Evolutionary conservation across 2,329 filamentous ascomycete genomes (phyloP).

Genomic region (Fusarium anguioides): DNA sequence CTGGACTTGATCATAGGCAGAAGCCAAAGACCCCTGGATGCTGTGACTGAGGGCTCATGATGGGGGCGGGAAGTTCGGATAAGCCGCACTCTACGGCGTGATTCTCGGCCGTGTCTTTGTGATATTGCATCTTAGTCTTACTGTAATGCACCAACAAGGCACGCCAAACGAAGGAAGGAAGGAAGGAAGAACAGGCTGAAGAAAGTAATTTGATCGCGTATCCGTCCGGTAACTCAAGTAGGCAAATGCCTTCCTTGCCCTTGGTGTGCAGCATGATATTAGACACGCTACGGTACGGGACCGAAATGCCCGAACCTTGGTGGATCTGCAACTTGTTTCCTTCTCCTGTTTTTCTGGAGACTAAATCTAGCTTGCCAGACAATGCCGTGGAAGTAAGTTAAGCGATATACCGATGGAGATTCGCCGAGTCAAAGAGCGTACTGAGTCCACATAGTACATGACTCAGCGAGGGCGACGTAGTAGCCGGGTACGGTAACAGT

Average conservation of each 20-base stretch:
- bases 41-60: conserved; percentile 16
- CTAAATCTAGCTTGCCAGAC: conserved; percentile 13
- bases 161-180: conserved; percentile 8
- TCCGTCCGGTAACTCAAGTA: not conserved
- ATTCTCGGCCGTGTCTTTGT: conserved; percentile 41
- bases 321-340: conserved; percentile 17
- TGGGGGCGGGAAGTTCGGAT: conserved; percentile 28
- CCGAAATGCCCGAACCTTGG: conserved; percentile 12
- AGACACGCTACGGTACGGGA: not conserved
- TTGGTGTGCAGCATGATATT: not conserved
- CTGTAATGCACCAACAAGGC: conserved; percentile 29
- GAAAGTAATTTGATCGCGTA: conserved; percentile 12
- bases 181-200: conserved; percentile 11
- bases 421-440: conserved; percentile 29
- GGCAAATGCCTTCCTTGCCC: not conserved
- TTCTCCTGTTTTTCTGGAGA: not conserved
- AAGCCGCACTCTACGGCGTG: conserved; percentile 39
- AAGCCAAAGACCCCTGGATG: conserved; percentile 14
- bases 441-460: conserved; percentile 4
- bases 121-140: conserved; percentile 30
- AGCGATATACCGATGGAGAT: conserved; percentile 26
- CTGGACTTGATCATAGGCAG: not conserved
- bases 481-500: conserved; percentile 19
- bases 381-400: conserved; percentile 31
- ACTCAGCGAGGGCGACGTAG: conserved; percentile 15